phyloP scores from a whole-genome alignment of 371 early-diverging fungal species.

The Syncephalastrum contaminatum region DNA sequence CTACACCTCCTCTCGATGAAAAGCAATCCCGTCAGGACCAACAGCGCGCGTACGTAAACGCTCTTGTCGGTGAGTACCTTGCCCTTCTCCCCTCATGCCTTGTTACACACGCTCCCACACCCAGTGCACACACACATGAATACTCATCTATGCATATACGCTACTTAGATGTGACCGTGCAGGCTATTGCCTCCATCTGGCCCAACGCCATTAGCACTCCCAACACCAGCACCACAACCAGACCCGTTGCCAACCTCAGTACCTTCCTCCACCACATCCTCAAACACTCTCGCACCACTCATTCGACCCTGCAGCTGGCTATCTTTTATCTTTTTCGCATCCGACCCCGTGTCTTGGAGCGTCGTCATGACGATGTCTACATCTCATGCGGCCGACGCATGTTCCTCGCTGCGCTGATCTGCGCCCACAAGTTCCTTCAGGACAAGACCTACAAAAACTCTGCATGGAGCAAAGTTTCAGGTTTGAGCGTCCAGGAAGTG shows the following conservation, averaged over 20 bases:
- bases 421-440: conserved; percentile 78
- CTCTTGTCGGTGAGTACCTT: conserved; percentile 39
- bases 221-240: conserved; percentile 32
- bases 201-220: conserved; percentile 33
- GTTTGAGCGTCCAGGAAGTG: conserved; percentile 69
- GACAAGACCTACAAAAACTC: conserved; percentile 82
- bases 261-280: conserved; percentile 76
- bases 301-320: conserved; percentile 77
- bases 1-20: conserved; percentile 3
- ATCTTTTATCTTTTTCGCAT: conserved; percentile 71
- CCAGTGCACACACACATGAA: conserved; percentile 4
- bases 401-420: conserved; percentile 77
- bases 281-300: conserved; percentile 75
- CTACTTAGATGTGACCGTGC: conserved; percentile 39
- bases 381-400: conserved; percentile 74
- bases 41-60: conserved; percentile 41
- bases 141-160: conserved; percentile 1
- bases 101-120: conserved; percentile 1
- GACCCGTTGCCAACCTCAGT: conserved; percentile 61
- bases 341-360: conserved; percentile 37
- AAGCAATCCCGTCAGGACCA: conserved; percentile 17
- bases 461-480: conserved; percentile 80
- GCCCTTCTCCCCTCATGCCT: neutral
- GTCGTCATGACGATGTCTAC: conserved; percentile 33
- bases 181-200: conserved; percentile 65